Conservation (phyloP, 345 rosid species). For the Rhodomyrtus tomentosa region DNA sequence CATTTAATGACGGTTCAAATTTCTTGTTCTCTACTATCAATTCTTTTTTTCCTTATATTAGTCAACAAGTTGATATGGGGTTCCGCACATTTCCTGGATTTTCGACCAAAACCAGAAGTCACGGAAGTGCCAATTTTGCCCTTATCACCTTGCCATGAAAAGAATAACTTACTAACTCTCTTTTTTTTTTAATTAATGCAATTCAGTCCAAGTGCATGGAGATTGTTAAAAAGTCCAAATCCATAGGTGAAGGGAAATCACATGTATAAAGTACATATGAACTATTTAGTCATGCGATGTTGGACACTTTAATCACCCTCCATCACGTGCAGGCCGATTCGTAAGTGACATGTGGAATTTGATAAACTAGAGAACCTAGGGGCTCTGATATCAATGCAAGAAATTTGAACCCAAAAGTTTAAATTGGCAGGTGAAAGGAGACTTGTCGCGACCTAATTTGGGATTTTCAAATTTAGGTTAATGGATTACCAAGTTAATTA, state of each 20-base stretch:
- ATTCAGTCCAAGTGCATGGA: background rate
- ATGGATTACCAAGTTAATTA: no score
- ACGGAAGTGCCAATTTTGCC: background rate
- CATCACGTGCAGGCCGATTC: background rate
- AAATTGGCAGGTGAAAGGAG: background rate
- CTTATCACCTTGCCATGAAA: background rate
- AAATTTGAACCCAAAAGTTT: background rate
- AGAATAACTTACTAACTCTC: background rate
- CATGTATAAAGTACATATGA: background rate
- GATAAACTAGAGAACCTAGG: accelerated
- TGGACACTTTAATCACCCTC: background rate
- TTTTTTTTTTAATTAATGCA: background rate
- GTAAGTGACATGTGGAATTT: background rate
- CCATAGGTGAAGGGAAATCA: background rate
- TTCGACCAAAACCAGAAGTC: background rate
- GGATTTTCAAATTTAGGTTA: no score
- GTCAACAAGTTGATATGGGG: background rate
- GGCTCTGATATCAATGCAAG: background rate
- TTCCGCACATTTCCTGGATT: background rate
- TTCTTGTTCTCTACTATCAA: background rate
- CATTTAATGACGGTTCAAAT: background rate
- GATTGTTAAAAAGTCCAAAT: background rate
- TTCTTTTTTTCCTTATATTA: background rate
- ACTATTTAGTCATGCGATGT: background rate
- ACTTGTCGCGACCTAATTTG: no score